Evolutionary conservation across 805 yeast species (phyloP), one percentile per base, ranked within the genome.

Genomic region (Tetrapisispora nanseiensis): DNA sequence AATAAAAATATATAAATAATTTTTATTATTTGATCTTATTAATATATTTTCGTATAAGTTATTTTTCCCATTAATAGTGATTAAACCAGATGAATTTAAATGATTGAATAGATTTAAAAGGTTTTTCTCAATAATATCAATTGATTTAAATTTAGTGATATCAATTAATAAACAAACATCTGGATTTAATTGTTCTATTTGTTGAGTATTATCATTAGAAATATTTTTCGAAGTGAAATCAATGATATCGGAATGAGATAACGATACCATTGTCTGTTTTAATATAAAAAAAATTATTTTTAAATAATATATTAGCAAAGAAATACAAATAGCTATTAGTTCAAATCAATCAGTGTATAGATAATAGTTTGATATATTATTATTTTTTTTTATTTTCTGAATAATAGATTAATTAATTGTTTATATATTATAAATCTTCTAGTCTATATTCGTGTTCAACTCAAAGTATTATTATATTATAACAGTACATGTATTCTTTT

Each of bases 121-220:
- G n/a, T 35, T 24, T 18, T 35, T 35, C 6, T 47, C 41, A 2
- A 59, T 46, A 5, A 55, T 37, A 28, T 57, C 55, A 22, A 55
- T 57, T 44, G 46, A 48, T 6, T 33, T n/a, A 24, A 26, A 24
- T 18, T 35, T 35, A 3, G 61, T 46, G 33, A 9, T 3, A 21
- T 33, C 33, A 33, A 33, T 28, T 10, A 42, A 36, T 12, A 51
- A 24, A 13, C 33, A 55, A 41, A 47, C 56, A 42, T 57, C 54
- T 6, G 65, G 63, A 44, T 52, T 56, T 40, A 60, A 47, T 40
- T 55, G 48, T 15, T 46, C 52, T 27, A 60, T 18, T 18, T 35
- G 38, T 11, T 15, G 19, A n/a, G 16, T 26, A 12, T 35, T 23
- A 6, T 11, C 23, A 26, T 35, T 35, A 15, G 19, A 16, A n/a